Evolutionary conservation across 495 filamentous ascomycete genomes (phyloP).

Genomic region (Aspergillus diversus): DNA sequence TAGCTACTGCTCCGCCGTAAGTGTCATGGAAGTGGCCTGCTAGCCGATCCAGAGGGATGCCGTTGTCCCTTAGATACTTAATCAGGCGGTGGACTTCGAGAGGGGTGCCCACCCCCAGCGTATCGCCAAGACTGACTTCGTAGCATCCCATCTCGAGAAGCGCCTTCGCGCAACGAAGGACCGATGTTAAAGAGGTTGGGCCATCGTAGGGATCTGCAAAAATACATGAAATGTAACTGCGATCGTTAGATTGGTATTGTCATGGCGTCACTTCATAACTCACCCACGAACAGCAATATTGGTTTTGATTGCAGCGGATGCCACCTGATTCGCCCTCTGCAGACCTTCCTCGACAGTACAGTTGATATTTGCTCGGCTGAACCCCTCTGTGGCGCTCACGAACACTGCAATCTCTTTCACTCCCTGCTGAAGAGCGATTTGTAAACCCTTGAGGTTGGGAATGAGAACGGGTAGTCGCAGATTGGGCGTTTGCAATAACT

Average conservation of each 20-base stretch:
- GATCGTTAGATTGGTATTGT: not conserved
- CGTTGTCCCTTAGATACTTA: conserved; percentile 28
- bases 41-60: conserved; percentile 32
- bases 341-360: conserved; percentile 38
- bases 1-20: conserved; percentile 46
- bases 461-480: conserved; percentile 42
- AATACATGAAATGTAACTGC: conserved; percentile 50
- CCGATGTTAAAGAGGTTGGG: conserved; percentile 36
- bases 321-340: conserved; percentile 28
- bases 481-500: conserved; percentile 3
- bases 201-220: conserved; percentile 42
- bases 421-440: conserved; percentile 34
- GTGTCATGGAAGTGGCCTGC: conserved; percentile 56
- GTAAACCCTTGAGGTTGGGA: conserved; percentile 47
- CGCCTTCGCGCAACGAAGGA: conserved; percentile 33
- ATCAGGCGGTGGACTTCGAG: conserved; percentile 33
- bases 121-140: conserved; percentile 52
- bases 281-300: conserved; percentile 44
- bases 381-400: conserved; percentile 46
- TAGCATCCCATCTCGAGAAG: conserved; percentile 46
- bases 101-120: conserved; percentile 44
- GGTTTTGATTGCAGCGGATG: conserved; percentile 20
- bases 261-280: conserved; percentile 20
- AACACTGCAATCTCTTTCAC: conserved; percentile 48
- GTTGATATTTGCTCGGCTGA: conserved; percentile 50